These are phyloP conservation scores for Dictyostelium intermedium DNA, from an alignment of 78 protist genomes.

Conservation along the genomic window DNA sequence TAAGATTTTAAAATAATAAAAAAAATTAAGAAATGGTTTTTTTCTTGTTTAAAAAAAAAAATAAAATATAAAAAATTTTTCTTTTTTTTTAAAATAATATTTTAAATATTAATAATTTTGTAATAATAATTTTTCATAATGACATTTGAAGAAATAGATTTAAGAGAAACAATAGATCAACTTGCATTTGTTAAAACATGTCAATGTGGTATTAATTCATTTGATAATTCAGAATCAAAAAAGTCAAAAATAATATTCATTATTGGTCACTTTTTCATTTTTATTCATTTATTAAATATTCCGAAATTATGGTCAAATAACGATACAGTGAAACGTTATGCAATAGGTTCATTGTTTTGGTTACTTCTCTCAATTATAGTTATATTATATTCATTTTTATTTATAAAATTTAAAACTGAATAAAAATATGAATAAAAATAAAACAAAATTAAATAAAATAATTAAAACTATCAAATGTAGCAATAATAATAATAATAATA, in stretches of 20 bases:
- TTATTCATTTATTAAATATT: neutral
- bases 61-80: neutral
- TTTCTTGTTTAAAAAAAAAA: neutral
- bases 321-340: neutral
- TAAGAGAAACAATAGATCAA: neutral
- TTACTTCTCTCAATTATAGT: neutral
- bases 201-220: neutral
- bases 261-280: neutral
- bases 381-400: neutral
- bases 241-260: neutral
- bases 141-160: constrained; percentile 3
- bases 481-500: too few relatives aligned
- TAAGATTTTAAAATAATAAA: too few relatives aligned
- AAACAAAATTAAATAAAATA: too few relatives aligned
- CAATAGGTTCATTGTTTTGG: neutral
- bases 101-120: neutral
- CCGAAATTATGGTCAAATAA: neutral
- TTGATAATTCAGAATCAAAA: neutral
- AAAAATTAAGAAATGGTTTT: neutral
- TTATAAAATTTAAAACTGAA: neutral
- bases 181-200: neutral
- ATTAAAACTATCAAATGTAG: neutral
- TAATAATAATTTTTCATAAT: neutral
- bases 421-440: too few relatives aligned
- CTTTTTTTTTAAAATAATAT: too few relatives aligned